Conservation (phyloP, 768 basidiomycete genomes). For the Vishniacozyma victoriae region DNA sequence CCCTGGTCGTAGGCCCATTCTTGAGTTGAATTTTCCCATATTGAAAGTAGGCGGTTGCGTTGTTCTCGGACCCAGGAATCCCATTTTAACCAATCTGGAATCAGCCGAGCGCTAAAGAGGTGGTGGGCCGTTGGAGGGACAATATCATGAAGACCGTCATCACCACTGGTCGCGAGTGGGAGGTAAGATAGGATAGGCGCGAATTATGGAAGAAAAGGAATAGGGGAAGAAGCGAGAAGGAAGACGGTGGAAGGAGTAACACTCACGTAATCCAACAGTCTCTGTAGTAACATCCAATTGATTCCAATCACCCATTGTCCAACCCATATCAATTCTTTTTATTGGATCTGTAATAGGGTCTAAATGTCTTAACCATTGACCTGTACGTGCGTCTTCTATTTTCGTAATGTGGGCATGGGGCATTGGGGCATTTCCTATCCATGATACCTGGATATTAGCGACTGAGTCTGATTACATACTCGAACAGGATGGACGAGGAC, state of each 20-base stretch:
- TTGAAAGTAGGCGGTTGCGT: conserved; percentile 26
- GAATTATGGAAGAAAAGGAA: neutral
- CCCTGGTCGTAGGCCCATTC: conserved; percentile 41
- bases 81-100: conserved; percentile 44
- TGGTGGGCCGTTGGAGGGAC: neutral
- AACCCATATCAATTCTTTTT: conserved; percentile 44
- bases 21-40: conserved; percentile 40
- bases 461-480: too few species aligned
- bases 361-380: conserved; percentile 47
- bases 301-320: conserved; percentile 49
- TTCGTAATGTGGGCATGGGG: conserved; percentile 44
- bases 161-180: too few species aligned
- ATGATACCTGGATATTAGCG: conserved; percentile 45
- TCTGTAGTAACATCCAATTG: conserved; percentile 42
- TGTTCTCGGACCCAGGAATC: conserved; percentile 46
- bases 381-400: conserved; percentile 47
- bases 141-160: neutral
- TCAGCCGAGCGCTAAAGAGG: neutral
- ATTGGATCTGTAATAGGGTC: conserved; percentile 46
- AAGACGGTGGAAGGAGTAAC: neutral
- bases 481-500: too few species aligned
- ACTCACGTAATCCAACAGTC: conserved; percentile 47
- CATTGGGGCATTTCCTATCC: conserved; percentile 48
- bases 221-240: neutral
- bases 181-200: too few species aligned